Conservation (phyloP, 2,329 filamentous ascomycete species). For the Diaporthe longicolla region DNA sequence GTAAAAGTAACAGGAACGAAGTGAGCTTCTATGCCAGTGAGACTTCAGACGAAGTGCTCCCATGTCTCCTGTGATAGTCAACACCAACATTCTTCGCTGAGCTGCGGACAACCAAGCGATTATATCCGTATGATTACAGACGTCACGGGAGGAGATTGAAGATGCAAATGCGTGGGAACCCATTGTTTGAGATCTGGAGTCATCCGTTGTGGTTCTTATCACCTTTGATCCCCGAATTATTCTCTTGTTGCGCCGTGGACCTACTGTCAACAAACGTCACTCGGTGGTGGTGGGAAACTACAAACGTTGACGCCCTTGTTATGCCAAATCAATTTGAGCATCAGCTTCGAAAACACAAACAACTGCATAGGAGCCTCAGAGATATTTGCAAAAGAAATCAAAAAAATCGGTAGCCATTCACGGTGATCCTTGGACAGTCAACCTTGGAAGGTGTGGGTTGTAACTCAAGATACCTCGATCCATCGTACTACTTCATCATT, state of each 20-base stretch:
- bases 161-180: too few relatives aligned
- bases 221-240: too few relatives aligned
- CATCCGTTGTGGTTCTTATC: too few relatives aligned
- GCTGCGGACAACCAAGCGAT: neutral
- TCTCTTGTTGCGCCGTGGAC: too few relatives aligned
- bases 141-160: neutral
- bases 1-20: neutral
- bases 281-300: neutral
- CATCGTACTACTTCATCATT: neutral
- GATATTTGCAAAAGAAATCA: too few relatives aligned
- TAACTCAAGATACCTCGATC: rapidly evolving
- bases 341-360: neutral
- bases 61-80: neutral
- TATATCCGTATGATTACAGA: rapidly evolving
- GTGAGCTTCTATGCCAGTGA: too few relatives aligned
- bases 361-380: neutral
- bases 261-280: too few relatives aligned
- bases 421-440: neutral
- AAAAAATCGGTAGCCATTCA: neutral
- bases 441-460: neutral
- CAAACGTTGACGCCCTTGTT: neutral
- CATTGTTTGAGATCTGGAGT: rapidly evolving
- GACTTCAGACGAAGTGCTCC: neutral
- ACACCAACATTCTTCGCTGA: too few relatives aligned
- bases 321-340: too few relatives aligned